Evolutionary conservation across 768 basidiomycete species (phyloP).

Genomic region (Tricholomella constricta): DNA sequence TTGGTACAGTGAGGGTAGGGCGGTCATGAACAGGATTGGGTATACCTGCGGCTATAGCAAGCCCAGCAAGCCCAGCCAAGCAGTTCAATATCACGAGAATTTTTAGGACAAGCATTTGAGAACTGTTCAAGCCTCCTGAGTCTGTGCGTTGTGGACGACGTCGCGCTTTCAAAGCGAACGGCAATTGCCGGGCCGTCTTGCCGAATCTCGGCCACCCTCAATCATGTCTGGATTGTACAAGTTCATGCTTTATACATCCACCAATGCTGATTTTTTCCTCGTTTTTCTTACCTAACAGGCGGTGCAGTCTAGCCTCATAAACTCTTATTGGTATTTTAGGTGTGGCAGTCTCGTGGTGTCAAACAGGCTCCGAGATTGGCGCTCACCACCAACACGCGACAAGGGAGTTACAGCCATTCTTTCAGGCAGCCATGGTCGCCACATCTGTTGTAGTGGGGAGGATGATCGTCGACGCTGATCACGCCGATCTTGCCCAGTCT

Average conservation of each 20-base stretch:
- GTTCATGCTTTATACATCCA: too few species aligned
- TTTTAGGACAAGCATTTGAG: not conserved
- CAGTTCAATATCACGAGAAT: not conserved
- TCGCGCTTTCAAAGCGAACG: not conserved
- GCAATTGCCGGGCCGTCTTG: not conserved
- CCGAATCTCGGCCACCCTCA: too few species aligned
- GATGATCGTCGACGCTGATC: constrained; percentile 12
- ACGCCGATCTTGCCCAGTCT: constrained; percentile 37
- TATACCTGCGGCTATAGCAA: not conserved
- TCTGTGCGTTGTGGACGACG: too few species aligned
- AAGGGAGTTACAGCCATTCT: not conserved
- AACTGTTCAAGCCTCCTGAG: too few species aligned
- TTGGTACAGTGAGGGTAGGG: constrained; percentile 4
- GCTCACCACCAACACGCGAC: too few species aligned
- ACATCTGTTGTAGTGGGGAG: constrained; percentile 10
- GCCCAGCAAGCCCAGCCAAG: not conserved
- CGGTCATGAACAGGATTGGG: not conserved
- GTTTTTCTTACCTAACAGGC: too few species aligned
- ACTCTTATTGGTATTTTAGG: too few species aligned
- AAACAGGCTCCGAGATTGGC: too few species aligned
- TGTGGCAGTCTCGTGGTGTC: too few species aligned
- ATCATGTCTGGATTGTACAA: too few species aligned
- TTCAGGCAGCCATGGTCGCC: not conserved
- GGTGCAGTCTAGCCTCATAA: too few species aligned
- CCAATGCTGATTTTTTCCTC: too few species aligned